Evolutionary conservation across 345 rosid genomes (phyloP).

Genomic region (Atalantia buxifolia): DNA sequence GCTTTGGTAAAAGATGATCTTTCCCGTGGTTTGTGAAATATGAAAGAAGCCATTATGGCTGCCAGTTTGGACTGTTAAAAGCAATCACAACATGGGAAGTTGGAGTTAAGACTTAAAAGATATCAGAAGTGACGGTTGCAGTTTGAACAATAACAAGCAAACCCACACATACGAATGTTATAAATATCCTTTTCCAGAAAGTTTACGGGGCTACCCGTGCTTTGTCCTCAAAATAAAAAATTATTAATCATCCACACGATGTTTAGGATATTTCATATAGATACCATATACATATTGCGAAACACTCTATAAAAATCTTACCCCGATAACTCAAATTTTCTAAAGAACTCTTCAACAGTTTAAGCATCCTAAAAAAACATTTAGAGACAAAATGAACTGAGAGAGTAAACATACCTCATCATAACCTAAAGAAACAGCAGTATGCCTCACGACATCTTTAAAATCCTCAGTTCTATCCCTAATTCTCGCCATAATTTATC

Average conservation of each 20-base stretch:
- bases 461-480: slow-evolving; percentile 85
- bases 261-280: background rate
- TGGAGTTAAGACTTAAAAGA: background rate
- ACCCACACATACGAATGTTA: background rate
- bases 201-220: background rate
- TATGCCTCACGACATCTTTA: slow-evolving; percentile 65
- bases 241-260: background rate
- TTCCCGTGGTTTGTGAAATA: slow-evolving; percentile 67
- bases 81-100: background rate
- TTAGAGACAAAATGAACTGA: background rate
- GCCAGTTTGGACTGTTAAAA: slow-evolving; percentile 63
- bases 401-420: slow-evolving; percentile 46
- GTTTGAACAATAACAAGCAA: background rate
- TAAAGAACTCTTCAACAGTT: background rate
- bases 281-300: background rate
- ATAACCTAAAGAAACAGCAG: slow-evolving; percentile 61
- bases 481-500: slow-evolving; percentile 54
- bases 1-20: slow-evolving; percentile 60
- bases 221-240: background rate
- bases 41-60: slow-evolving; percentile 75
- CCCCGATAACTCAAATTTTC: background rate
- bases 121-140: background rate
- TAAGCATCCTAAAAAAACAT: background rate
- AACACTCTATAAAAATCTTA: background rate
- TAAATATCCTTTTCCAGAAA: background rate